Base-by-base conservation (phyloP, 163 green algal species). In the Chlorella variabilis region DNA sequence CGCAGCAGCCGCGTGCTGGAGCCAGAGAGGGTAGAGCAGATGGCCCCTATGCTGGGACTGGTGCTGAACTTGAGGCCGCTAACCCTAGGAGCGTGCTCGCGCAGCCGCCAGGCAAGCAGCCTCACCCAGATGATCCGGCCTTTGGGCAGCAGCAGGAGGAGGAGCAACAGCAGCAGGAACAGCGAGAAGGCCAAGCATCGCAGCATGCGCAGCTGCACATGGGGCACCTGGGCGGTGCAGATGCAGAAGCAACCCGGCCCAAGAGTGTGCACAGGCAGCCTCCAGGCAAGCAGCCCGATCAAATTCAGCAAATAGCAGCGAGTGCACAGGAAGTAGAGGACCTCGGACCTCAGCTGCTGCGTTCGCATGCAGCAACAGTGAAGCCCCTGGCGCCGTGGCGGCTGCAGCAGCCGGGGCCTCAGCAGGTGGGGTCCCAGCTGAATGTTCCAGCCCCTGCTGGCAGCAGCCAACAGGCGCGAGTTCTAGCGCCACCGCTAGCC, bases 61-160 rank as follows among this genome's bases (percentile, higher is more conserved):
- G 23, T n/a, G 31, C 49, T 3, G 49, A 33, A 0, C 4, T 33
- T 18, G 71, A 36, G 1, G 54, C 29, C n/a, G n/a, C n/a, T n/a
- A n/a, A n/a, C 33, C 71, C 71, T 2, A 29, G 73, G 23, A 80
- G 73, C 39, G 38, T 80, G 56, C 56, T 70, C 25, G 56, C 23
- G 54, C 73, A 80, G 73, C 73, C 73, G 7, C 73, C 73, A 25
- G 73, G 73, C 73, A 80, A 80, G 73, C 56, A 69, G n/a, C 56
- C 59, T 6, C 56, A 80, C 36, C 73, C 73, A 23, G 73, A 80
- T 23, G 73, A 80, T 20, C 73, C 73, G 2, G 54, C 36, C 13
- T 80, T 71, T 66, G 71, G 21, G 69, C 45, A 77, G 29, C 33
- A 58, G 66, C 69, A 33, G 29, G 39, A 31, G 45, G 0, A 8